Percentiles rank a stretch among this genome's conserved stretches.
Evolutionary conservation across 495 filamentous ascomycete species (phyloP).

Genomic region (Penicillium crystallinum): DNA sequence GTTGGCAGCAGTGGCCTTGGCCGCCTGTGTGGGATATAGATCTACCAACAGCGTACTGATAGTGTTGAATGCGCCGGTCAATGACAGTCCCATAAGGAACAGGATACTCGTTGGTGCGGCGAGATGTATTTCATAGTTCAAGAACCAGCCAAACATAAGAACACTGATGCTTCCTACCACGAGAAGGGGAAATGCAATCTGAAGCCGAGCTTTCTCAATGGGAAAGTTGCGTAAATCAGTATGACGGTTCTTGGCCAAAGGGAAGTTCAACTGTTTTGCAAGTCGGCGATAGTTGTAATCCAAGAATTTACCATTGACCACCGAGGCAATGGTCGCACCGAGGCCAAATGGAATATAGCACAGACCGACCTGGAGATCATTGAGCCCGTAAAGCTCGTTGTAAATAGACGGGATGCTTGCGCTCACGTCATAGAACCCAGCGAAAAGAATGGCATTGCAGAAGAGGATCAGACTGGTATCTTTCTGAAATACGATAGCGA

Average conservation of each 20-base stretch:
- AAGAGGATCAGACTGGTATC: constrained; percentile 42
- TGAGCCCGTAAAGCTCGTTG: constrained; percentile 36
- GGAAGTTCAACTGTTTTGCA: constrained; percentile 37
- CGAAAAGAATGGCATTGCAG: constrained; percentile 44
- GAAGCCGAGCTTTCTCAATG: constrained; percentile 58
- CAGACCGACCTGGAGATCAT: constrained; percentile 47
- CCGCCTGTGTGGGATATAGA: constrained; percentile 55
- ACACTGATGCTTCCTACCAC: constrained; percentile 32
- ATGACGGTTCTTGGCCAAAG: constrained; percentile 45
- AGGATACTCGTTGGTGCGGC: constrained; percentile 49
- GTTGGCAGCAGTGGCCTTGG: constrained; percentile 64
- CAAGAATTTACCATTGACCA: constrained; percentile 79
- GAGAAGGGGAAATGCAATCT: constrained; percentile 43
- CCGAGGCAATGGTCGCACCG: constrained; percentile 72
- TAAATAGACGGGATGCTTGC: constrained; percentile 43
- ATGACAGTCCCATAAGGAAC: constrained; percentile 52
- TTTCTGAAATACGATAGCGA: constrained; percentile 58
- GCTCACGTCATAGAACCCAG: constrained; percentile 34
- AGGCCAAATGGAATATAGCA: constrained; percentile 44
- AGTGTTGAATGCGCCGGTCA: constrained; percentile 55
- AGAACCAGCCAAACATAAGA: constrained; percentile 36
- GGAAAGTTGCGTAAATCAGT: constrained; percentile 54
- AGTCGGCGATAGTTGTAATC: constrained; percentile 44
- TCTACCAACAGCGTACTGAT: constrained; percentile 61
- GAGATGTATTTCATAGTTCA: constrained; percentile 33